These are phyloP conservation scores for Mycosphaerella sp. DNA, from an alignment of 2,329 filamentous ascomycete genomes.

Conservation along the genomic window DNA sequence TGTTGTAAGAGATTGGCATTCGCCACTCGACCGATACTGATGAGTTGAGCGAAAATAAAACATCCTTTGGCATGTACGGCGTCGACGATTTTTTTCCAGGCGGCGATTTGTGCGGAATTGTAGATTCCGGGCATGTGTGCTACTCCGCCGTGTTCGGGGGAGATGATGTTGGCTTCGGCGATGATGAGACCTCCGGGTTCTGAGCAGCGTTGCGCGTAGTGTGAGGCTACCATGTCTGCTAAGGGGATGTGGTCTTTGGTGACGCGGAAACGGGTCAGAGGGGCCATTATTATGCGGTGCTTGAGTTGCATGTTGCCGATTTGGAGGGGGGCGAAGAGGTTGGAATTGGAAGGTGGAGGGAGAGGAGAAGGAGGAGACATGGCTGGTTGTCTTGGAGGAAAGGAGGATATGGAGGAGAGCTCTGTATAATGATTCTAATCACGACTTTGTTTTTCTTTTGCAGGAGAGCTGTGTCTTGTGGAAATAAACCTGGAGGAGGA, in stretches of 20 bases:
- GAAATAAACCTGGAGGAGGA: background rate
- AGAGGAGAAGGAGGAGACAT: constrained; percentile 1
- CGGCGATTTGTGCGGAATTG: constrained; percentile 39
- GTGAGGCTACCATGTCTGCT: constrained; percentile 21
- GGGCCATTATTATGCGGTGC: constrained; percentile 7
- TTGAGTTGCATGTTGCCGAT: background rate
- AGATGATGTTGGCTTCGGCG: constrained; percentile 35
- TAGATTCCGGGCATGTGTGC: constrained; percentile 27
- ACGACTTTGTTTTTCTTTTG: background rate
- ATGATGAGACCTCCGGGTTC: constrained; percentile 31
- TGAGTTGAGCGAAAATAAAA: constrained; percentile 42
- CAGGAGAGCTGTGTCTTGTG: background rate
- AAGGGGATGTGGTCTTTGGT: background rate
- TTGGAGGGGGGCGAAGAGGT: constrained; percentile 4
- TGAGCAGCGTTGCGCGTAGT: constrained; percentile 31
- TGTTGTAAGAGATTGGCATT: constrained; percentile 13
- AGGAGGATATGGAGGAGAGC: background rate
- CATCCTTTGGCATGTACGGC: constrained; percentile 48
- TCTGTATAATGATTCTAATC: background rate
- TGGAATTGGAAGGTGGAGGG: background rate
- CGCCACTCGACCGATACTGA: constrained; percentile 46
- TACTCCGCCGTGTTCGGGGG: constrained; percentile 25
- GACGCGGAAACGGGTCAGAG: constrained; percentile 2
- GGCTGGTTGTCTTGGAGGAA: background rate
- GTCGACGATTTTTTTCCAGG: constrained; percentile 48